Conservation (phyloP, 2,329 filamentous ascomycete species). For the Fusarium torreyae region DNA sequence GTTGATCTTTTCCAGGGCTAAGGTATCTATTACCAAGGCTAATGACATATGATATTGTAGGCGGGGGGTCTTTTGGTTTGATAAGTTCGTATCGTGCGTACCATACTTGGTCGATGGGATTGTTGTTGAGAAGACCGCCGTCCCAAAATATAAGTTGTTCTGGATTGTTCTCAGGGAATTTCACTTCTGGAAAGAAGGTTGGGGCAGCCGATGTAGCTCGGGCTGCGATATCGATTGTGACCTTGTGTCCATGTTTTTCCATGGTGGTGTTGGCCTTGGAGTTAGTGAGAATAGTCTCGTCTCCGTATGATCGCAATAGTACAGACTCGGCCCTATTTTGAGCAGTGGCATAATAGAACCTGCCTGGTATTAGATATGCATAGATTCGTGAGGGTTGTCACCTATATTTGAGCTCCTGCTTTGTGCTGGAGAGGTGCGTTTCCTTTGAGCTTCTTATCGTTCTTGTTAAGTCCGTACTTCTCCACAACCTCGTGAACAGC, state of each 20-base stretch:
- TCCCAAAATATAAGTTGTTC: too few species aligned
- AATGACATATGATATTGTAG: too few species aligned
- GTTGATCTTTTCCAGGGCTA: neutral
- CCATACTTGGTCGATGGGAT: too few species aligned
- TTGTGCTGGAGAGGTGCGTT: slow-evolving; percentile 35
- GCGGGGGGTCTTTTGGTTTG: too few species aligned
- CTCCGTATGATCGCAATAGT: slow-evolving; percentile 30
- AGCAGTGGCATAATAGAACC: slow-evolving; percentile 30
- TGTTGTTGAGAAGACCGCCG: too few species aligned
- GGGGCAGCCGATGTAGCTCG: too few species aligned
- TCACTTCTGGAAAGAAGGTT: too few species aligned
- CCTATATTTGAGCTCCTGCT: slow-evolving; percentile 24
- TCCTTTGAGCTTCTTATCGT: slow-evolving; percentile 33
- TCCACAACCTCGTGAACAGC: slow-evolving; percentile 35
- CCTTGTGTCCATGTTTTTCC: slow-evolving; percentile 12
- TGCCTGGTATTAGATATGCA: neutral
- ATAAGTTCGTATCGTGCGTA: too few species aligned
- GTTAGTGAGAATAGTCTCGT: slow-evolving; percentile 20
- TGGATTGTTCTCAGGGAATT: too few species aligned
- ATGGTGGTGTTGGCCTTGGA: slow-evolving; percentile 35
- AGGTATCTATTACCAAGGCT: too few species aligned
- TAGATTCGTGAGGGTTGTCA: rapidly evolving
- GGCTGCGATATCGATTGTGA: too few species aligned
- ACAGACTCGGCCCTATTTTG: slow-evolving; percentile 40
- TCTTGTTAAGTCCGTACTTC: slow-evolving; percentile 34